Conservation (phyloP, 2,329 filamentous ascomycete species). For the Scytalidium lignicola region DNA sequence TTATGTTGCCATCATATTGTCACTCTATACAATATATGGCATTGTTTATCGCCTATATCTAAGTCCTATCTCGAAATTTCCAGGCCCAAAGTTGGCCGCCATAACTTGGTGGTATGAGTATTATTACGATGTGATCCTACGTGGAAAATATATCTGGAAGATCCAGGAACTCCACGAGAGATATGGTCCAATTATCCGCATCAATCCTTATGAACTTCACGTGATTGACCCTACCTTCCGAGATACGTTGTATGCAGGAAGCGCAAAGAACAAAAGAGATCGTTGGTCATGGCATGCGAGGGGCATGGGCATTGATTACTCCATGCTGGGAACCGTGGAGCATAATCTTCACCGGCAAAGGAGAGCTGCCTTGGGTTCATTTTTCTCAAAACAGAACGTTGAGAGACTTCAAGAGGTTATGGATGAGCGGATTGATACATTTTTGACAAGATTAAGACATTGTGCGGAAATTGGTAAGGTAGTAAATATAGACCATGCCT, state of each 20-base stretch:
- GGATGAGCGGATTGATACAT: constrained; percentile 9
- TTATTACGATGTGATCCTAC: constrained; percentile 38
- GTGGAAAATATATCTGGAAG: constrained; percentile 38
- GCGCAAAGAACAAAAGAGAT: neutral
- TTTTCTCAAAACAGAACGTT: constrained; percentile 14
- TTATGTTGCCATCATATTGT: neutral
- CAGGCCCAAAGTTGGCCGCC: constrained; percentile 27
- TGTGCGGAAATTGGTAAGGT: constrained; percentile 2
- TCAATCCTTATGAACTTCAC: constrained; percentile 35
- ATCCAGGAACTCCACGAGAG: constrained; percentile 36
- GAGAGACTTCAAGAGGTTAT: constrained; percentile 12
- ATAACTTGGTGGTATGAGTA: constrained; percentile 21
- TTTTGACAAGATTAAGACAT: constrained; percentile 7
- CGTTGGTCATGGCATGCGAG: constrained; percentile 10
- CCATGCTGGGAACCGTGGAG: constrained; percentile 10
- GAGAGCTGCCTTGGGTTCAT: constrained; percentile 13
- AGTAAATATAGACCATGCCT: constrained; percentile 10
- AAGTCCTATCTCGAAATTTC: constrained; percentile 26
- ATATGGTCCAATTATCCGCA: constrained; percentile 35
- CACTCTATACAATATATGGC: neutral
- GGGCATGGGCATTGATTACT: constrained; percentile 5
- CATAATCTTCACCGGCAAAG: constrained; percentile 16
- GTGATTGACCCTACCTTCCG: constrained; percentile 31
- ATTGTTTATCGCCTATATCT: constrained; percentile 14
- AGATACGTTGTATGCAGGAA: constrained; percentile 32